phyloP scores from a whole-genome alignment of 805 yeast genomes.

The Starmerella tilneyi region DNA sequence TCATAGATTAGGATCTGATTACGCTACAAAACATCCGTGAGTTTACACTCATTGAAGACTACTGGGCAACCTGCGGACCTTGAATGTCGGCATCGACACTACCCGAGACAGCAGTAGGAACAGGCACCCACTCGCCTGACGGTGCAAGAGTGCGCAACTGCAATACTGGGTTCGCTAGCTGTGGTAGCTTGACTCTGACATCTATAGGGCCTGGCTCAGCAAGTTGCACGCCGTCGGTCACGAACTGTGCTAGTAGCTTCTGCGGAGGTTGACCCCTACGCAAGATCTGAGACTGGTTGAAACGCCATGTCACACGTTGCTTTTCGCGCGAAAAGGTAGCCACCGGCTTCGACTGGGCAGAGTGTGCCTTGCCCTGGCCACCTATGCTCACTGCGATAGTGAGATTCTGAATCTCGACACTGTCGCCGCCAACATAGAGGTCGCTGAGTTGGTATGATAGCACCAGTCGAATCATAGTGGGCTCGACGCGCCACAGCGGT shows the following conservation, averaged over 20 bases:
- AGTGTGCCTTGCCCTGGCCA: constrained; percentile 38
- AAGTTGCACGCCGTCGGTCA: constrained; percentile 55
- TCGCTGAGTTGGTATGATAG: constrained; percentile 54
- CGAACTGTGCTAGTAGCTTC: constrained; percentile 73
- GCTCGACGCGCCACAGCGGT: constrained; percentile 86
- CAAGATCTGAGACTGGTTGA: constrained; percentile 34
- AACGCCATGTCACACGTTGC: constrained; percentile 80
- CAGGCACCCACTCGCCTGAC: constrained; percentile 22
- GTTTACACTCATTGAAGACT: not conserved
- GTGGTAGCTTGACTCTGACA: constrained; percentile 31
- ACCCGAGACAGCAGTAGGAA: constrained; percentile 18
- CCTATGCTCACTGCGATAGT: constrained; percentile 51
- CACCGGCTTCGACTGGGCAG: constrained; percentile 82
- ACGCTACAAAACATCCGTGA: no score
- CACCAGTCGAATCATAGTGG: constrained; percentile 74
- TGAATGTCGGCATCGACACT: constrained; percentile 6
- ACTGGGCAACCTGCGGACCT: not conserved
- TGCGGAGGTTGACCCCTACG: constrained; percentile 40
- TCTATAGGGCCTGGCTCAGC: constrained; percentile 69
- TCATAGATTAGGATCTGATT: no score
- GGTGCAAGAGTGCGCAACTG: constrained; percentile 21
- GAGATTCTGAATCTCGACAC: constrained; percentile 46
- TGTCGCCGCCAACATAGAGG: constrained; percentile 33
- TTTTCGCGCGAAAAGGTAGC: constrained; percentile 84
- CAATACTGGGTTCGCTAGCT: constrained; percentile 15